Evolutionary conservation across 1,284 basidiomycete species (phyloP).

Genomic region (Lentinula novae-zelandiae): DNA sequence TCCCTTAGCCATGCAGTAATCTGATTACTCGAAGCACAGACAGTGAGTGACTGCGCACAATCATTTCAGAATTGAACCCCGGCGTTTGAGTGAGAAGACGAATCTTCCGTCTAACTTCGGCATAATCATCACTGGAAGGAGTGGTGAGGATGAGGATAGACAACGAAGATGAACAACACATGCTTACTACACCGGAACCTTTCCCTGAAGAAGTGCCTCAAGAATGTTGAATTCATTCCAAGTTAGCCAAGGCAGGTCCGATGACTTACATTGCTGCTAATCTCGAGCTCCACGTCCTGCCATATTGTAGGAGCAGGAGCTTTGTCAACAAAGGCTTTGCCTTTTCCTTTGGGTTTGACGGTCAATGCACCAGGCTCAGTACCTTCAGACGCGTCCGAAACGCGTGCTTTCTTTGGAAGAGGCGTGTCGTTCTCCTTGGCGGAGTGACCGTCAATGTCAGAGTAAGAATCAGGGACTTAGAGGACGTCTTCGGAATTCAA

Average conservation of each 20-base stretch:
- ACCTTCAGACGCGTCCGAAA: not conserved
- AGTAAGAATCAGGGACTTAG: not conserved
- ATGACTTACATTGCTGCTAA: not conserved
- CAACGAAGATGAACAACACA: too few species aligned
- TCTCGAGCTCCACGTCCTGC: constrained; percentile 23
- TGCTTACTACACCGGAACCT: too few species aligned
- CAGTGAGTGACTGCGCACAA: too few species aligned
- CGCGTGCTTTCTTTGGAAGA: not conserved
- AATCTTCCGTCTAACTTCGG: too few species aligned
- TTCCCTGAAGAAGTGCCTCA: not conserved
- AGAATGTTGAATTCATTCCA: too few species aligned
- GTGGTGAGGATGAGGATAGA: too few species aligned
- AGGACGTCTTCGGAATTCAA: not conserved
- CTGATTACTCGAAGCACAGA: constrained; percentile 18
- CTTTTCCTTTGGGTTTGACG: not conserved
- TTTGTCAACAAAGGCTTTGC: not conserved
- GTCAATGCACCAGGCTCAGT: not conserved
- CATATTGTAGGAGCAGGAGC: constrained; percentile 13
- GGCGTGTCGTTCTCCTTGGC: constrained; percentile 1
- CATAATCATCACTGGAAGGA: too few species aligned
- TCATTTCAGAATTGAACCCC: too few species aligned
- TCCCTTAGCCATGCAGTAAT: constrained; percentile 43
- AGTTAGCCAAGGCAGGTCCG: not conserved
- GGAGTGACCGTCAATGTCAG: not conserved
- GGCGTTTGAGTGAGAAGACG: too few species aligned